Base-by-base conservation (phyloP, 2,329 filamentous ascomycete genomes). In the Talaromyces sp. region DNA sequence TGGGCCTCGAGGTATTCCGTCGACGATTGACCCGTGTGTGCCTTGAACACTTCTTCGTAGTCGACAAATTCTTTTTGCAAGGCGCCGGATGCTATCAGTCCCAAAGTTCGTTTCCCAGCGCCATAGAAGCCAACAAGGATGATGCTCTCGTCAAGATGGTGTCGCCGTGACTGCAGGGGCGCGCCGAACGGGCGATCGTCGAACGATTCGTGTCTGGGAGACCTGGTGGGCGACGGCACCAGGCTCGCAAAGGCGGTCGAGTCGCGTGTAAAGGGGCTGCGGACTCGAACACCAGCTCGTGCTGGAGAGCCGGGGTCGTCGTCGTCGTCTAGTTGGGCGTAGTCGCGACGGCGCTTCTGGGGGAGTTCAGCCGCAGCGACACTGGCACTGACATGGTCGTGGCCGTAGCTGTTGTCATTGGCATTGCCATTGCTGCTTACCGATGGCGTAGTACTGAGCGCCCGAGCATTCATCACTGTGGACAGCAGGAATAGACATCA, bases 61-160 rank as follows among this genome's bases (percentile, higher is more conserved):
- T 92, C 89, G 58, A 92, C 77, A 2, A 92, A 80, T 58, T 85
- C 85, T 46, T 87, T 81, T 58, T 85, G 84, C 71, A 89, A 86
- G 55, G 88, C 87, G 8, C 86, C 86, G 0, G 89, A 89, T 6
- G 89, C 87, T 63, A 93, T 90, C 54, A 93, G 84, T 14, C 87
- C 89, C 11, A 93, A 77, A 1, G 88, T 91, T 1, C 88, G 89
- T 72, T 92, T 92, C 17, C 89, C 89, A 5, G 87, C 85, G 11
- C 89, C 89, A 14, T 88, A 85, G 59, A 91, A 86, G 2, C 89
- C 89, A 24, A 89, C 82, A 19, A 93, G 79, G 7, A 92, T 83
- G 59, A 93, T 85, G 1, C 58, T 60, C 43, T 60, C 58, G 38
- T 60, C 58, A 19, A 53, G 43, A 13, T 21, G 27, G 27, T 60